A percentile compares a stretch with the other conserved stretches of the same genome.
Conservation (phyloP, 2,329 filamentous ascomycete genomes). For the Canariomyces notabilis region DNA sequence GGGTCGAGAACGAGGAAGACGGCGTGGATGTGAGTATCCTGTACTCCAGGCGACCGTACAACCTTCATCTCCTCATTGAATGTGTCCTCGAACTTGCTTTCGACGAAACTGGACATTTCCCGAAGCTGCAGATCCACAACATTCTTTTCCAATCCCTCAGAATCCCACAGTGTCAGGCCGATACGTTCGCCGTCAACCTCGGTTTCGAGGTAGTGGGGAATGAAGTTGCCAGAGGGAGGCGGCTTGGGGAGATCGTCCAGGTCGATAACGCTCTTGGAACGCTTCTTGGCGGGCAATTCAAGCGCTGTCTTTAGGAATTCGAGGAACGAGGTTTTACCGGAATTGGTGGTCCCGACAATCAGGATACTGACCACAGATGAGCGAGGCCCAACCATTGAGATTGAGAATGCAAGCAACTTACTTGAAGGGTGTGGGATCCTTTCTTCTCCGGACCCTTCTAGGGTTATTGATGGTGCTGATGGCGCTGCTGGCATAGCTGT, state of each 20-base stretch:
- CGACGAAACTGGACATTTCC: constrained; percentile 85
- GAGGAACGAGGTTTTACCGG: constrained; percentile 94
- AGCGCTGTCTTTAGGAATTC: constrained; percentile 88
- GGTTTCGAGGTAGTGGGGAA: constrained; percentile 85
- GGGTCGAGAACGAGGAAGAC: constrained; percentile 92
- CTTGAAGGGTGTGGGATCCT: constrained; percentile 98
- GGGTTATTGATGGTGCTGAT: constrained; percentile 91
- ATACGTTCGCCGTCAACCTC: constrained; percentile 90
- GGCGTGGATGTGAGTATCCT: constrained; percentile 96
- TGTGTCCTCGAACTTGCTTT: constrained; percentile 98
- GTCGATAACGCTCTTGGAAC: constrained; percentile 48
- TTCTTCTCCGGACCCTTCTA: constrained; percentile 83
- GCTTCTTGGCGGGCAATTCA: constrained; percentile 76
- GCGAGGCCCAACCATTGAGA: not conserved
- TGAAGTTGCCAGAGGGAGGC: constrained; percentile 64
- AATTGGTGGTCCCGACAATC: constrained; percentile 78
- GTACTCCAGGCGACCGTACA: constrained; percentile 81
- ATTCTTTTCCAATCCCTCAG: constrained; percentile 88
- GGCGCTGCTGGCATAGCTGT: constrained; percentile 91
- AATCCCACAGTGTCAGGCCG: constrained; percentile 94
- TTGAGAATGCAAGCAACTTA: constrained; percentile 46
- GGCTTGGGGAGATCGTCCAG: constrained; percentile 53
- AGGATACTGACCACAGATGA: constrained; percentile 60
- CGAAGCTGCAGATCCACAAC: constrained; percentile 90
- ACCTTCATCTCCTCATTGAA: constrained; percentile 98